Base-by-base conservation (phyloP, 768 basidiomycete genomes). In the Boletus speciosus region DNA sequence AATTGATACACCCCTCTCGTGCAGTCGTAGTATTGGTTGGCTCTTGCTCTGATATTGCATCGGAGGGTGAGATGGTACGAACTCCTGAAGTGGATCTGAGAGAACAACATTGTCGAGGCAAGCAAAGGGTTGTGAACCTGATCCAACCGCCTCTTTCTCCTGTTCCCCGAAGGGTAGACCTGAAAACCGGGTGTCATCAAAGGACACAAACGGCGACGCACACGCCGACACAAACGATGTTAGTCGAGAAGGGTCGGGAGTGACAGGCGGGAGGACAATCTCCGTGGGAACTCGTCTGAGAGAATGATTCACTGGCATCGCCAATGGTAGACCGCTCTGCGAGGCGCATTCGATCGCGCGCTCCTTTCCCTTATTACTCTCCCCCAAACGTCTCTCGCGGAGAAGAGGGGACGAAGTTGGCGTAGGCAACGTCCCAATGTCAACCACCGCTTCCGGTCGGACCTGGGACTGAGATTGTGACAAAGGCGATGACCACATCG, bases 381-480 rank as follows among this genome's bases (percentile, higher is more conserved):
- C 31, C 15, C 45, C 43, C 3, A 58, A 14, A 5, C 9, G 39
- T 16, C 38, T 52, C 25, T 7, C 23, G 8, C 15, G 34, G 5
- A 41, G 31, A 15, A 52, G 42, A 31, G 66, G 69, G 4, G 67
- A 69, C 6, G 68, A 63, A 8, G 48, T 51, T 6, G 70, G 68
- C n/a, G 64, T 71, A 25, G 56, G 64, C 16, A 68, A 52, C 9
- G 43, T 51, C 6, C 49, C 52, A 9, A 32, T 11, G 11, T 54
- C 54, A 23, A 14, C 21, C 38, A 47, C 36, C 1, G 23, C 23
- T n/a, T 34, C 47, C 6, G 6, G 19, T 43, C n/a, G 45, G 27
- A 35, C 15, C 16, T 42, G 51, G 5, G 38, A 40, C n/a, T 49
- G 52, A 37, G 52, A 54, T 11, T 52, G 48, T 2, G 59, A 34